Percentiles rank a stretch among this genome's conserved stretches.
Evolutionary conservation across 768 basidiomycete genomes (phyloP).

Genomic region (Tephrocybe rancida): DNA sequence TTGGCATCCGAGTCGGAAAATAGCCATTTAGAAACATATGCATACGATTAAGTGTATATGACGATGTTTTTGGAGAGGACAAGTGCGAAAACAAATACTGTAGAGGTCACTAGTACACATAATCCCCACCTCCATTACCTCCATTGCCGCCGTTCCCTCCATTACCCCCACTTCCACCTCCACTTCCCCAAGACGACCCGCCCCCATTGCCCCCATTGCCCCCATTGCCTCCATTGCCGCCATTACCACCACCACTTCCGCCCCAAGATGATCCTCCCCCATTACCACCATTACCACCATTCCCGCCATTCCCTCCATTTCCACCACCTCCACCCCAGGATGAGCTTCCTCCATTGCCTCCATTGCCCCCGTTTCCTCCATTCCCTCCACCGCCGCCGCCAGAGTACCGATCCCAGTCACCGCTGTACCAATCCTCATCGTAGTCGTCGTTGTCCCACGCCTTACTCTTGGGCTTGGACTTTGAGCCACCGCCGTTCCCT

Average conservation of each 20-base stretch:
- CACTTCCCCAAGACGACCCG: no score
- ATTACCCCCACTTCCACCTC: neutral
- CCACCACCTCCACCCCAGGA: neutral
- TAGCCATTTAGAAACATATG: no score
- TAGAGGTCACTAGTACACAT: no score
- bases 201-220: no score
- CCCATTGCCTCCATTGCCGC: no score
- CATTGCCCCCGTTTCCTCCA: neutral
- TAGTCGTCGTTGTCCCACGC: no score
- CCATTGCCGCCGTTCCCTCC: neutral
- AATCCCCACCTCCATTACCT: neutral
- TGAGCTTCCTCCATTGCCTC: neutral
- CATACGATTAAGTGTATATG: no score
- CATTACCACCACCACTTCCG: neutral
- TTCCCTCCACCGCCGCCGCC: neutral
- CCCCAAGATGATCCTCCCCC: neutral
- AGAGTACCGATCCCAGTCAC: neutral
- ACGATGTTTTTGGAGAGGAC: no score
- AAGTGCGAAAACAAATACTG: no score
- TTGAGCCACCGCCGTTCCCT: no score
- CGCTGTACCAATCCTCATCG: neutral
- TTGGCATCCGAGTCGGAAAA: no score
- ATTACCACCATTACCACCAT: neutral
- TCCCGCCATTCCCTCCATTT: neutral
- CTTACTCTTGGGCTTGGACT: no score